Conservation (phyloP, 371 early-diverging fungal genomes). For the Actinomortierella ambigua region DNA sequence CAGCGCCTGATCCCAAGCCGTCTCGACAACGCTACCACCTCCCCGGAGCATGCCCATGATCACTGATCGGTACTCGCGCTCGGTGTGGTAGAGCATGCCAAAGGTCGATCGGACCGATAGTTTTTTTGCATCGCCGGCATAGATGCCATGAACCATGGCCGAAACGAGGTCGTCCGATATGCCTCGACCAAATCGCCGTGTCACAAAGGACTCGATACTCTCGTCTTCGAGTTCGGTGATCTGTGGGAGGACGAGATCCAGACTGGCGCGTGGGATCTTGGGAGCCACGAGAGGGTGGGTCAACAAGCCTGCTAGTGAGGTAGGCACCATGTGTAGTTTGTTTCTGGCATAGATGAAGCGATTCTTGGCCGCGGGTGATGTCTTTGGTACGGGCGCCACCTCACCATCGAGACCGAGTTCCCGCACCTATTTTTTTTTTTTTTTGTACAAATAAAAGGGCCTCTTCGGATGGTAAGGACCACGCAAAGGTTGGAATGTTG, state of each 20-base stretch:
- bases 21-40: slow-evolving; percentile 36
- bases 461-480: background rate
- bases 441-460: too few species aligned
- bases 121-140: slow-evolving; percentile 83
- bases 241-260: slow-evolving; percentile 50
- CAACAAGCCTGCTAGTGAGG: slow-evolving; percentile 28
- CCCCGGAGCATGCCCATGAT: slow-evolving; percentile 51
- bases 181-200: slow-evolving; percentile 74
- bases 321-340: slow-evolving; percentile 62
- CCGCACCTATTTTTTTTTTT: slow-evolving; percentile 53
- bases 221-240: slow-evolving; percentile 72
- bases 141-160: slow-evolving; percentile 91
- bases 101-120: slow-evolving; percentile 81
- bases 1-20: slow-evolving; percentile 38
- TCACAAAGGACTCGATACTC: slow-evolving; percentile 74
- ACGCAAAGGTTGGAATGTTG: background rate
- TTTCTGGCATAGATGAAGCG: slow-evolving; percentile 80
- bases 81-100: slow-evolving; percentile 66
- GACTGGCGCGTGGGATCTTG: slow-evolving; percentile 55
- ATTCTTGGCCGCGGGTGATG: slow-evolving; percentile 78
- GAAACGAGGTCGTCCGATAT: slow-evolving; percentile 80
- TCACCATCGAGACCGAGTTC: slow-evolving; percentile 60
- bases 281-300: slow-evolving; percentile 34
- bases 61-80: slow-evolving; percentile 72
- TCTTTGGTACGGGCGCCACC: slow-evolving; percentile 65